These are phyloP conservation scores for Articulospora tetracladia DNA, from an alignment of 495 filamentous ascomycete species.

Conservation along the genomic window DNA sequence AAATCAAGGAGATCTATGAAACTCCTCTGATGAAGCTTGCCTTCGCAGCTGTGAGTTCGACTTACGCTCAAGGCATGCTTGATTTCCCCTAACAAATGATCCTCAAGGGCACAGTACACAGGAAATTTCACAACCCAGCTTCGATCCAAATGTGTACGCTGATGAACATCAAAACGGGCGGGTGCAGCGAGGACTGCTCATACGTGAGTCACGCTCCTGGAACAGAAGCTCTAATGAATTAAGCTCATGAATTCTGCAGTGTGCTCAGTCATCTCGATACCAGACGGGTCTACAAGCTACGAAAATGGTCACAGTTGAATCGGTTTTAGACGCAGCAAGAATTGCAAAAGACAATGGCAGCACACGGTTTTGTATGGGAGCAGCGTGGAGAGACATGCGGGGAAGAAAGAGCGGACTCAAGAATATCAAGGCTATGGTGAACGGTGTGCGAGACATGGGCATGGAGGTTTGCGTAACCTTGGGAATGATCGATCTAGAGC, in stretches of 20 bases:
- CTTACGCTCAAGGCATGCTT: too few species aligned
- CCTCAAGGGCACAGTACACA: conserved; percentile 65
- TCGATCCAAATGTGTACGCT: conserved; percentile 85
- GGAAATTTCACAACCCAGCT: conserved; percentile 74
- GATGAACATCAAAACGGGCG: conserved; percentile 94
- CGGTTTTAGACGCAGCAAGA: conserved; percentile 69
- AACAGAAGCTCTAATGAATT: not conserved
- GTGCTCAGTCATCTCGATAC: conserved; percentile 80
- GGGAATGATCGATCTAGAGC: conserved; percentile 76
- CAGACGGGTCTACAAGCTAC: conserved; percentile 73
- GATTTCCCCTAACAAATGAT: not conserved
- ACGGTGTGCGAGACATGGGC: conserved; percentile 69
- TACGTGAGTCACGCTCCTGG: conserved; percentile 40
- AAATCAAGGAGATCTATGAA: conserved; percentile 71
- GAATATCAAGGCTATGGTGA: conserved; percentile 78
- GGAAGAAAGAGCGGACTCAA: conserved; percentile 74
- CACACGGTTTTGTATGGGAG: conserved; percentile 89
- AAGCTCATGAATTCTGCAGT: conserved; percentile 27
- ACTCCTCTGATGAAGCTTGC: conserved; percentile 73
- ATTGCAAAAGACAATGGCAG: conserved; percentile 75
- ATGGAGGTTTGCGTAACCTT: conserved; percentile 88
- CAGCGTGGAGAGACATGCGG: conserved; percentile 88
- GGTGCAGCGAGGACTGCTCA: conserved; percentile 82
- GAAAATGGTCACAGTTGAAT: conserved; percentile 71
- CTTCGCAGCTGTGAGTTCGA: conserved; percentile 61